A percentile compares a stretch with the other conserved stretches of the same genome.
phyloP scores from a whole-genome alignment of 2,329 filamentous ascomycete species.

The Iodosphaeria phyllophila region DNA sequence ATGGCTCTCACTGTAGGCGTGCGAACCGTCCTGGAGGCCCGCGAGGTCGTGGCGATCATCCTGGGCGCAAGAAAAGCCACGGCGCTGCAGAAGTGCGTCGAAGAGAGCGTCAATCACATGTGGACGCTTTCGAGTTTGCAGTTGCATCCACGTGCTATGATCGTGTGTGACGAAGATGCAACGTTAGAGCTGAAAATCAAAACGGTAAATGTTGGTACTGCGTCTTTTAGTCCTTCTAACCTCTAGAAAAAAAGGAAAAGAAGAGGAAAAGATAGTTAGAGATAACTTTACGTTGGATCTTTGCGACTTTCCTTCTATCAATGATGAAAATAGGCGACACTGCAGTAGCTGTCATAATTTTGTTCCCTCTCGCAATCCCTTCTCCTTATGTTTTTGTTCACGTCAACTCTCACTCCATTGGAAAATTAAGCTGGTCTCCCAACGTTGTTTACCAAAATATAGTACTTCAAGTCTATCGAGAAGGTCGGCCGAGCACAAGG shows the following conservation, averaged over 20 bases:
- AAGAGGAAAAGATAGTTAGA: too few relatives aligned
- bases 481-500: slow-evolving; percentile 37
- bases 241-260: too few relatives aligned
- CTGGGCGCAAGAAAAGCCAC: slow-evolving; percentile 65
- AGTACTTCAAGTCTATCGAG: slow-evolving; percentile 58
- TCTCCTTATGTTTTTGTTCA: not conserved
- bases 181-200: slow-evolving; percentile 57
- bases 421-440: too few relatives aligned
- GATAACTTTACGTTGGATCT: too few relatives aligned
- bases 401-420: too few relatives aligned
- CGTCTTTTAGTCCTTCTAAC: too few relatives aligned
- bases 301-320: too few relatives aligned
- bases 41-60: slow-evolving; percentile 70
- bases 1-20: slow-evolving; percentile 77
- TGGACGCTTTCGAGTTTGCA: slow-evolving; percentile 74
- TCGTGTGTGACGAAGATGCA: slow-evolving; percentile 69
- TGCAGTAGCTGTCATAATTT: too few relatives aligned
- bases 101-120: slow-evolving; percentile 75
- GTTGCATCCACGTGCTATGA: slow-evolving; percentile 62
- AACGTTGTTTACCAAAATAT: slow-evolving; percentile 3
- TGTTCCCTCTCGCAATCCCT: not conserved
- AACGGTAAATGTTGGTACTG: slow-evolving; percentile 42
- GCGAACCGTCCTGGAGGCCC: slow-evolving; percentile 62
- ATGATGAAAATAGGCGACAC: too few relatives aligned
- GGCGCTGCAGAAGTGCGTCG: slow-evolving; percentile 63